phyloP scores from a whole-genome alignment of 371 early-diverging fungal genomes.

The Actinomortierella wolfii region DNA sequence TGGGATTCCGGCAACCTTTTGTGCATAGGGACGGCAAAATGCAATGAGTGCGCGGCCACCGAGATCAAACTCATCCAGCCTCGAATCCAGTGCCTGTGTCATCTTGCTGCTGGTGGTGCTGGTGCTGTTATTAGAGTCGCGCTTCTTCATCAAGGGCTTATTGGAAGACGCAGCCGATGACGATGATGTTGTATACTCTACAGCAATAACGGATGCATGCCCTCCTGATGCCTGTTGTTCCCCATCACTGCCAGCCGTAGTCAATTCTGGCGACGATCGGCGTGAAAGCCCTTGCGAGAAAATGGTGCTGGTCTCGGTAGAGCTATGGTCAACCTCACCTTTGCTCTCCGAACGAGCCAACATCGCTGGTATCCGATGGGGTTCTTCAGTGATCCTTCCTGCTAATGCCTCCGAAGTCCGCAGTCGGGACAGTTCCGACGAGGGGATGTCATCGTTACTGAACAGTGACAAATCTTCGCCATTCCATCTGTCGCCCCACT shows the following conservation, averaged over 20 bases:
- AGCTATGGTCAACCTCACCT: too few species aligned
- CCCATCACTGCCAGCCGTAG: too few species aligned
- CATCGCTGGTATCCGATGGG: too few species aligned
- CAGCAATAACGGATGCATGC: too few species aligned
- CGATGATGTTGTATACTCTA: neutral
- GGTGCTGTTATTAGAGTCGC: neutral
- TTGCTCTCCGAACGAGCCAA: too few species aligned
- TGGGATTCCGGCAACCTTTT: slow-evolving; percentile 38
- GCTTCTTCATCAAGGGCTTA: slow-evolving; percentile 6
- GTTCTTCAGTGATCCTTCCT: too few species aligned
- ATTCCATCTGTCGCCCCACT: slow-evolving; percentile 76
- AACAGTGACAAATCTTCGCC: slow-evolving; percentile 69
- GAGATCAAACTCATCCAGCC: slow-evolving; percentile 5
- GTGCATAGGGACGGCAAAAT: slow-evolving; percentile 44
- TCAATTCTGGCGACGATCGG: too few species aligned
- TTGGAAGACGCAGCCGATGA: slow-evolving; percentile 12
- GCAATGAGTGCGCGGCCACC: slow-evolving; percentile 37
- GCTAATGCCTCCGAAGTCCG: slow-evolving; percentile 9
- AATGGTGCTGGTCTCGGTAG: too few species aligned
- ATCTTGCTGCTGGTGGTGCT: neutral
- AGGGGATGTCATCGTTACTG: slow-evolving; percentile 18
- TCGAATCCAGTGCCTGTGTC: neutral
- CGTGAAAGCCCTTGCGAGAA: too few species aligned
- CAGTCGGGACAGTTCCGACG: neutral
- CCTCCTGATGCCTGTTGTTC: too few species aligned